phyloP scores from a whole-genome alignment of 2,329 filamentous ascomycete species.

The Aspergillus sergii region DNA sequence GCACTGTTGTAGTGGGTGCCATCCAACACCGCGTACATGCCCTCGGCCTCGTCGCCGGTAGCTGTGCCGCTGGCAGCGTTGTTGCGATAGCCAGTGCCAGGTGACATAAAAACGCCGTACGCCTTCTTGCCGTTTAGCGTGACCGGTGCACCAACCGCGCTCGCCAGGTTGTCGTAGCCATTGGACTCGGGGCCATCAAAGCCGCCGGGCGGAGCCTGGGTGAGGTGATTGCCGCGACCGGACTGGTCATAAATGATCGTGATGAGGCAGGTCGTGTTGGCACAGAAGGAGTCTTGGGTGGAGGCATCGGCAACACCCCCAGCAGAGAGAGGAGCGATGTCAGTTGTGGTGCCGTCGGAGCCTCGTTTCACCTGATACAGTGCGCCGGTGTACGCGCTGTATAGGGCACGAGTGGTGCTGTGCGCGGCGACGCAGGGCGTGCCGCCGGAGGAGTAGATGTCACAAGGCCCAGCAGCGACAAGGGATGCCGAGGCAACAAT shows the following conservation, averaged over 20 bases:
- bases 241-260: conserved; percentile 69
- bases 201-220: conserved; percentile 61
- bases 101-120: conserved; percentile 65
- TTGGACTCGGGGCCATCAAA: conserved; percentile 59
- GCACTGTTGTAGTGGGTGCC: conserved; percentile 37
- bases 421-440: conserved; percentile 68
- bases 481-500: conserved; percentile 35
- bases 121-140: conserved; percentile 63
- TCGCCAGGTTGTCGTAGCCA: conserved; percentile 63
- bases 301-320: conserved; percentile 66
- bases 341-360: conserved; percentile 51
- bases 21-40: conserved; percentile 39
- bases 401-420: conserved; percentile 66
- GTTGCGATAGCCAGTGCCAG: conserved; percentile 66
- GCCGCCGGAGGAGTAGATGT: conserved; percentile 60
- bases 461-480: conserved; percentile 60
- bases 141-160: conserved; percentile 63
- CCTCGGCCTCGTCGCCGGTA: conserved; percentile 54
- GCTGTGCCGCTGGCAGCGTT: conserved; percentile 57
- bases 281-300: conserved; percentile 64
- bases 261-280: conserved; percentile 64
- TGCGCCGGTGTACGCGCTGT: conserved; percentile 54
- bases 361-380: conserved; percentile 64
- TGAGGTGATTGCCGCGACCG: conserved; percentile 63
- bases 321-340: conserved; percentile 56